Evolutionary conservation across 2,329 filamentous ascomycete species (phyloP), one percentile per base, ranked within the genome.

Genomic region (Epicoccum sorghinum): DNA sequence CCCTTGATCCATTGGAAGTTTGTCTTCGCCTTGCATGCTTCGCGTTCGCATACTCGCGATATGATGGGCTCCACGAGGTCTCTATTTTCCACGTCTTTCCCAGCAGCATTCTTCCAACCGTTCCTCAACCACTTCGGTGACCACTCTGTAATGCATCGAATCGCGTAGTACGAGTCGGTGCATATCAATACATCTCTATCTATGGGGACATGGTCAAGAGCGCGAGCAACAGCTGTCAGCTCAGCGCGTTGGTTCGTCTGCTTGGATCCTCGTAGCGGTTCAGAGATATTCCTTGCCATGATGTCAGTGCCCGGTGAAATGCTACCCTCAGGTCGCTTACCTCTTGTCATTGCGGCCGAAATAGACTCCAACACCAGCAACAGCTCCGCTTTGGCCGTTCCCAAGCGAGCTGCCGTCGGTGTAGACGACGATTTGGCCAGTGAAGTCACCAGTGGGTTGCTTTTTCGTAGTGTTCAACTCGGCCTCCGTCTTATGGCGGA

Each of bases 181-280:
- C 88, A 83, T 61, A 99, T 96, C 52, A 87, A 83, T 10, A 96
- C 83, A 55, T 86, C 80, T 52, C 89, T 83, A 53, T 87, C 81
- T 13, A 83, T 76, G 0, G 90, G 87, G 2, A 88, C 86, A 40
- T 88, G 84, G 67, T 97, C 86, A 22, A 98, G 81, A 0, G 93
- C 93, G 52, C 93, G 89, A 27, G 90, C 80, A 59, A 98, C 89
- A 7, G 92, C 95, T 23, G 90, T 93, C 54, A 99, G 80, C 77
- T 99, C 95, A n/a, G 93, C 95, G 3, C 95, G 89, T 74, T 98
- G 91, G 72, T 99, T 99, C 0, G 95, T 98, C 76, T 98, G 95
- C 8, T 82, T 80, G 13, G 82, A 79, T 45, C 91, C 91, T 46
- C 81, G 76, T 2, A 97, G 83, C 4, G 87, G 86, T 75, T 96